These are phyloP conservation scores for Lecanoromycetidae sp. DNA, from an alignment of 2,329 filamentous ascomycete genomes.

Conservation along the genomic window DNA sequence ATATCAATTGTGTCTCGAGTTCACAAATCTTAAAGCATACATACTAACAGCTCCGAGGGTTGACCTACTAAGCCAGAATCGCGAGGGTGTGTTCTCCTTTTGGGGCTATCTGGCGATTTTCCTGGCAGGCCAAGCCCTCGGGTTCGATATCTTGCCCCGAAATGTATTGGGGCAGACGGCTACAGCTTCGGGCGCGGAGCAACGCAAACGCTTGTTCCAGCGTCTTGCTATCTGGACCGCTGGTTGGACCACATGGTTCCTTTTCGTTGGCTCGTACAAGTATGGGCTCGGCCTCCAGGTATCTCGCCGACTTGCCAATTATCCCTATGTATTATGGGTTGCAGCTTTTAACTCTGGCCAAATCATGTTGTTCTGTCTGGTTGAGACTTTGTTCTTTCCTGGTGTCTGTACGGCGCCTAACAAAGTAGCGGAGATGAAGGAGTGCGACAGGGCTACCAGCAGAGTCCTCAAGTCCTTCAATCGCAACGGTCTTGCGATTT, in stretches of 20 bases:
- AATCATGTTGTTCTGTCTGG: slow-evolving; percentile 61
- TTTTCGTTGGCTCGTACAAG: slow-evolving; percentile 52
- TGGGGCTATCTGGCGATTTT: slow-evolving; percentile 91
- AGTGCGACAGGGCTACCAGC: slow-evolving; percentile 61
- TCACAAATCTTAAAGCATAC: slow-evolving; percentile 65
- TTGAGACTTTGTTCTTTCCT: slow-evolving; percentile 71
- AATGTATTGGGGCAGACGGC: slow-evolving; percentile 10
- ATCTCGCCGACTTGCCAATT: slow-evolving; percentile 79
- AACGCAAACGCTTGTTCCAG: slow-evolving; percentile 42
- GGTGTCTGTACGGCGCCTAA: slow-evolving; percentile 48
- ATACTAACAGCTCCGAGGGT: slow-evolving; percentile 71
- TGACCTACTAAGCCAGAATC: slow-evolving; percentile 74
- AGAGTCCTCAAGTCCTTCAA: slow-evolving; percentile 74
- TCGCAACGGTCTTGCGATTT: slow-evolving; percentile 72
- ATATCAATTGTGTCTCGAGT: slow-evolving; percentile 68
- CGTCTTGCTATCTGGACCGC: slow-evolving; percentile 51
- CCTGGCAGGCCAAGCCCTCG: slow-evolving; percentile 72
- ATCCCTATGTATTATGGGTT: slow-evolving; percentile 89
- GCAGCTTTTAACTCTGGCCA: slow-evolving; percentile 83
- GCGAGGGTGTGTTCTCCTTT: slow-evolving; percentile 93
- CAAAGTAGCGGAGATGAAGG: slow-evolving; percentile 48
- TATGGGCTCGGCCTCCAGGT: slow-evolving; percentile 65
- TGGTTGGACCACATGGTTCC: slow-evolving; percentile 60
- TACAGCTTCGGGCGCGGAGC: slow-evolving; percentile 18
- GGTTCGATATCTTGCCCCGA: slow-evolving; percentile 63